Base-by-base conservation (phyloP, 352 stramenopile species). In the Phytophthora sojae region DNA sequence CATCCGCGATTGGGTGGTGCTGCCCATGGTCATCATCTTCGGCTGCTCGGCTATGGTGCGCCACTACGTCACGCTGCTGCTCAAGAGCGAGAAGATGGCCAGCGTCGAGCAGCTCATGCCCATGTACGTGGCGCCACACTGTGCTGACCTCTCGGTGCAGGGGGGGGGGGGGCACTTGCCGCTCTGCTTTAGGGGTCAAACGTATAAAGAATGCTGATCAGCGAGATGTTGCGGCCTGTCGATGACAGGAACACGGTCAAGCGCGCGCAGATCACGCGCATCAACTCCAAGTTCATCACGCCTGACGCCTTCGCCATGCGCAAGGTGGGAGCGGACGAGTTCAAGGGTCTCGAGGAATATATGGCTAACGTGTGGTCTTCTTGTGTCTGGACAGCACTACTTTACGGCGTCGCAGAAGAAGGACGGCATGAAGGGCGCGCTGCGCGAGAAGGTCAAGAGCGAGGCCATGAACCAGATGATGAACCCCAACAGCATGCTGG, bases 11-110 rank as follows among this genome's bases (percentile, higher is more conserved):
- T 98, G 95, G 95, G 97, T 99, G 42, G 95, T 99, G 63, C 87
- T 99, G 57, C 98, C 98, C 53, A 97, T 99, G 71, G 90, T 99
- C 74, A 85, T 99, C 39, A 98, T 99, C 77, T 94, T 96, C 68
- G 89, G 87, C 30, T 94, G 86, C 64, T 94, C 86, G 47, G 88
- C 88, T 42, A 93, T 93, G 81, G 80, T 94, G 69, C 87, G 89
- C 62, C 88, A 96, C 78, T 96, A 95, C 69, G 78, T 96, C 30
- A 95, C 89, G 69, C 74, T 93, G 62, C 73, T 96, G 53, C 79
- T 96, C 57, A 94, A 94, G 78, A 91, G 61, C 15, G 89, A 96
- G 61, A 94, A 95, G 69, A 85, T 94, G 67, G 86, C 83, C 17
- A 79, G 75, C 57, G 77, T 94, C 30, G 85, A 95, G 57, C 86